These are phyloP conservation scores for Grigorovia jiainica DNA, from an alignment of 805 yeast species.

Conservation along the genomic window DNA sequence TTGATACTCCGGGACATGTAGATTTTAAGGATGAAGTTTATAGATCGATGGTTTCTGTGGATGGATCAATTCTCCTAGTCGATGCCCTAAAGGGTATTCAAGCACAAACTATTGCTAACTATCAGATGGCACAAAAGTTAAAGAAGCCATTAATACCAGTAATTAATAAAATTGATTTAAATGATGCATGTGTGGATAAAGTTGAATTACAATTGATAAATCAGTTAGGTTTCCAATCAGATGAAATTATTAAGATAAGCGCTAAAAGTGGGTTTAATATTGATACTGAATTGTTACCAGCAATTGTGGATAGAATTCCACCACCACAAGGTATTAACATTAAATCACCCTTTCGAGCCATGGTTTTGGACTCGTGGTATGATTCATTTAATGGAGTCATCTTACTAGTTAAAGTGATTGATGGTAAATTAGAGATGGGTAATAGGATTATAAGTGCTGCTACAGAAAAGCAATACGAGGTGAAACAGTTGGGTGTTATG, in stretches of 20 bases:
- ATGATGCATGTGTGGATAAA: conserved; percentile 64
- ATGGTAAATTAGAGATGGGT: conserved; percentile 70
- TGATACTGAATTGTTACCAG: conserved; percentile 59
- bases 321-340: conserved; percentile 51
- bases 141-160: conserved; percentile 77
- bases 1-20: conserved; percentile 97
- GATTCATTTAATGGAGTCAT: conserved; percentile 90
- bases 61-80: conserved; percentile 80
- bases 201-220: conserved; percentile 79
- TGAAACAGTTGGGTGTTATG: conserved; percentile 91
- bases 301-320: conserved; percentile 73
- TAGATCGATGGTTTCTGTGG: conserved; percentile 90
- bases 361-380: conserved; percentile 94
- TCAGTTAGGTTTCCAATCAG: conserved; percentile 57
- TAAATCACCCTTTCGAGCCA: conserved; percentile 47
- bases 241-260: conserved; percentile 73
- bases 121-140: conserved; percentile 80
- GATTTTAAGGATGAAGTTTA: conserved; percentile 86
- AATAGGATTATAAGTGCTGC: conserved; percentile 70
- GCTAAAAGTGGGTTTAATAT: conserved; percentile 88
- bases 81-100: conserved; percentile 97
- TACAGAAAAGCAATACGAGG: conserved; percentile 67
- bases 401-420: conserved; percentile 72
- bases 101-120: conserved; percentile 98
- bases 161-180: conserved; percentile 84